Evolutionary conservation across 495 filamentous ascomycete species (phyloP), one percentile per base, ranked within the genome.

Genomic region (Talaromyces trachyspermus): DNA sequence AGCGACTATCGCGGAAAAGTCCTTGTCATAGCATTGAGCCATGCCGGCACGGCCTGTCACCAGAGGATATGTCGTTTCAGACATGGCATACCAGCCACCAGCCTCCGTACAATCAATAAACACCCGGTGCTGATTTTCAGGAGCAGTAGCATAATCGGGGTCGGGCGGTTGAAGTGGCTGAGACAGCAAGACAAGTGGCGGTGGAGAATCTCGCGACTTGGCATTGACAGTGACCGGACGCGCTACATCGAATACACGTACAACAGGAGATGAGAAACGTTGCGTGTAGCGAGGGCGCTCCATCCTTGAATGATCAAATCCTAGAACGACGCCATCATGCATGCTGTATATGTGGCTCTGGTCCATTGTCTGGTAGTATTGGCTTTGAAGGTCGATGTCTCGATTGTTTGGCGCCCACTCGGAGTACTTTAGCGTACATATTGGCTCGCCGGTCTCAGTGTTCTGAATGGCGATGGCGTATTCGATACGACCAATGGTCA

Each of bases 341-440:
- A 84, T 80, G 43, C 84, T 84, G 55, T 90, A 89, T 19, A 97
- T 81, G 64, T 96, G 95, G 33, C 83, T 86, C 48, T 84, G 80
- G 61, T 97, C 92, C 70, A 88, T 85, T 8, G 88, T 86, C 3
- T 65, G 65, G 18, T 69, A 69, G 54, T 97, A 89, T 52, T 97
- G 88, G 35, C 77, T 80, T 51, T 85, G 79, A 12, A 98, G 80
- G 62, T 98, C 92, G 46, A 77, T 78, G 57, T 98, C 91, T 35
- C 81, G 85, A 40, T 86, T 94, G 61, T 98, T 98, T 8, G 90
- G 86, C 0, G 81, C 84, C 92, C 92, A 98, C 61, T 98, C 92
- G 18, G 87, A 87, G 62, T 92, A 98, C 51, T 80, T 94, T 49
- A 98, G 77, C 0, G 87, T 95, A 56, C 88, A 95, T 35, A 97